Conservation (phyloP, 2,329 filamentous ascomycete species). For the Apiospora rasikravindrae region DNA sequence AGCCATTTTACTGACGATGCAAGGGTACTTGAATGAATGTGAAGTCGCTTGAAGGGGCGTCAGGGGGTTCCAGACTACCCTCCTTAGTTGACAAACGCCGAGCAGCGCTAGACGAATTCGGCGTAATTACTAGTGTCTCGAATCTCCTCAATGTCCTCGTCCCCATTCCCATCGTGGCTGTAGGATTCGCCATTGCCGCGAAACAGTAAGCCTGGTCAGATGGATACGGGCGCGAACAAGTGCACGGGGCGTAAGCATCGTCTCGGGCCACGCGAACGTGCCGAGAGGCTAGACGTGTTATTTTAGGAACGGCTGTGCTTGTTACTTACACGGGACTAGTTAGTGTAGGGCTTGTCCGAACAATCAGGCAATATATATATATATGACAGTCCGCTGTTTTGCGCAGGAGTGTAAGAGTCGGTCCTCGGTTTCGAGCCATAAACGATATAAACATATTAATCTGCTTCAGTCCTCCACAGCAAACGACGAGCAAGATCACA, state of each 20-base stretch:
- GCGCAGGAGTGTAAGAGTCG: neutral
- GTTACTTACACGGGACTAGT: neutral
- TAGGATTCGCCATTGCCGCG: neutral
- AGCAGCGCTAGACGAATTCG: neutral
- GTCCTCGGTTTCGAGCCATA: neutral
- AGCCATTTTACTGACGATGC: neutral
- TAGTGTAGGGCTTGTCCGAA: neutral
- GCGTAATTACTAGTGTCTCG: neutral
- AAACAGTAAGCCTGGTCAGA: neutral
- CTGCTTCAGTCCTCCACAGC: neutral
- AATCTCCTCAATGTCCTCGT: neutral
- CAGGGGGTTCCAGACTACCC: neutral
- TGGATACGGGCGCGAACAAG: neutral
- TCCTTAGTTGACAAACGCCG: neutral
- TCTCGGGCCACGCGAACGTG: neutral
- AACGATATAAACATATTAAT: neutral
- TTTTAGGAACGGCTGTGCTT: neutral
- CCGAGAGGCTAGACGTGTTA: neutral
- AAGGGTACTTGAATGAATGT: neutral
- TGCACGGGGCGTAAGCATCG: neutral
- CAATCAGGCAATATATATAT: neutral
- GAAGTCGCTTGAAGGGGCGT: neutral
- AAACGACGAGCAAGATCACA: neutral
- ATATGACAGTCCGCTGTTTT: neutral
- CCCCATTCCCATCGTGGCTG: neutral